Base-by-base conservation (phyloP, 345 rosid species). In the Pistacia atlantica region DNA sequence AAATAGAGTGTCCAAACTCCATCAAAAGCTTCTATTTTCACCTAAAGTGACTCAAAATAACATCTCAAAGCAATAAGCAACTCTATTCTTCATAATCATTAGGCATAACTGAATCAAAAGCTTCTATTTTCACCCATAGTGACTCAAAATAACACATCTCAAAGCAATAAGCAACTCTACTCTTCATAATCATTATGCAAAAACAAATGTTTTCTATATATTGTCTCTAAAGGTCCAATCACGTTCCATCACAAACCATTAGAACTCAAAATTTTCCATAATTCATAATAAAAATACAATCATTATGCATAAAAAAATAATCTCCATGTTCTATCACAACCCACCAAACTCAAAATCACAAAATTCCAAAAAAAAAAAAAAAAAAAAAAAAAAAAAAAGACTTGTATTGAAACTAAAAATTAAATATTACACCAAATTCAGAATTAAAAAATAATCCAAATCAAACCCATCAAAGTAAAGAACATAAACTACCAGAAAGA, bases 401-500 rank as follows among this genome's bases (percentile, higher is more conserved):
- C 8, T 42, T 5, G 5, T 22, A 37, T 14, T 12, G n/a, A 67
- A 70, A 70, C 62, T 7, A 57, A 58, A 57, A 57, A 20, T 35
- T 8, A 71, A 11, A 73, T 48, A 73, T 54, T 52, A 54, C 62
- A 5, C 72, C 60, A 55, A 57, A 59, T 20, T 46, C 20, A 65
- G 11, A 67, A 48, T 20, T 72, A 63, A 6, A 3, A 48, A 66
- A 11, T 14, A 73, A 78, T 69, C 55, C 22, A 46, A 63, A 77
- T 18, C 49, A 67, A 70, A 70, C 61, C 75, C 72, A 71, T 25
- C 3, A 70, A 72, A 33, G 62, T 4, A 3, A 69, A 69, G 33
- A 67, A 69, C 67, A 49, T 13, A 22, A 69, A 60, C 57, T 51
- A 80, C 45, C 46, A 59, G 37, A 75, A 75, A 73, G 72, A 62